These are phyloP conservation scores for Jackrogersella minutella DNA, from an alignment of 495 filamentous ascomycete species.

Conservation along the genomic window DNA sequence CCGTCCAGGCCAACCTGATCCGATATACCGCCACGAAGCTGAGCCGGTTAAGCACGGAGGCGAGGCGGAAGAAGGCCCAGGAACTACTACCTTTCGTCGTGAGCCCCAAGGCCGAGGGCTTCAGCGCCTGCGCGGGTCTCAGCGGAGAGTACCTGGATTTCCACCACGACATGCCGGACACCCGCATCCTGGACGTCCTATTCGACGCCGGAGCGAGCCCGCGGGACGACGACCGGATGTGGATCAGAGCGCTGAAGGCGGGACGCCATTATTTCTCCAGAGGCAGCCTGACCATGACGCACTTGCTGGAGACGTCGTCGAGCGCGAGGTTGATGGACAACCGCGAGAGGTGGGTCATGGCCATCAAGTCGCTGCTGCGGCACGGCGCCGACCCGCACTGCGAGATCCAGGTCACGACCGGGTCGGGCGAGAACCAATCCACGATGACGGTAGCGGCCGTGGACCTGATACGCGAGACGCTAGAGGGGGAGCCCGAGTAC, in stretches of 20 bases:
- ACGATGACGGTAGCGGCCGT: conserved; percentile 38
- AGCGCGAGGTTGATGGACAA: conserved; percentile 44
- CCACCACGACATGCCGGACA: conserved; percentile 48
- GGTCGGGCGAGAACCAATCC: conserved; percentile 35
- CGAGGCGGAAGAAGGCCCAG: conserved; percentile 39
- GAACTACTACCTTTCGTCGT: conserved; percentile 41
- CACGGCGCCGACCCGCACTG: conserved; percentile 43
- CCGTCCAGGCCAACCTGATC: conserved; percentile 44
- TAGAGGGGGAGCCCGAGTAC: conserved; percentile 46
- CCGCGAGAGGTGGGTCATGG: conserved; percentile 44
- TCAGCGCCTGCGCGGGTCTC: conserved; percentile 42
- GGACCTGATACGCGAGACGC: conserved; percentile 43
- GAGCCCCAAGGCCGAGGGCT: conserved; percentile 43
- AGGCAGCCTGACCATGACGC: conserved; percentile 45
- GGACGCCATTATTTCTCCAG: conserved; percentile 45
- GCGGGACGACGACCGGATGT: conserved; percentile 32
- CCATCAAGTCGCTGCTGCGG: conserved; percentile 41
- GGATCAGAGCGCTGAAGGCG: conserved; percentile 37
- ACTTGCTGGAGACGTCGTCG: conserved; percentile 41
- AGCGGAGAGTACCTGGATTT: conserved; percentile 46
- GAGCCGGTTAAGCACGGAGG: conserved; percentile 13
- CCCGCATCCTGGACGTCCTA: conserved; percentile 36
- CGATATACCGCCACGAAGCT: conserved; percentile 38
- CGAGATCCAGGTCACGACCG: conserved; percentile 39
- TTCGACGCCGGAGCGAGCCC: conserved; percentile 38